Percentiles rank a stretch among this genome's conserved stretches.
These are phyloP conservation scores for Plasmodium fragile DNA, from an alignment of 169 alveolate species.

Conservation along the genomic window DNA sequence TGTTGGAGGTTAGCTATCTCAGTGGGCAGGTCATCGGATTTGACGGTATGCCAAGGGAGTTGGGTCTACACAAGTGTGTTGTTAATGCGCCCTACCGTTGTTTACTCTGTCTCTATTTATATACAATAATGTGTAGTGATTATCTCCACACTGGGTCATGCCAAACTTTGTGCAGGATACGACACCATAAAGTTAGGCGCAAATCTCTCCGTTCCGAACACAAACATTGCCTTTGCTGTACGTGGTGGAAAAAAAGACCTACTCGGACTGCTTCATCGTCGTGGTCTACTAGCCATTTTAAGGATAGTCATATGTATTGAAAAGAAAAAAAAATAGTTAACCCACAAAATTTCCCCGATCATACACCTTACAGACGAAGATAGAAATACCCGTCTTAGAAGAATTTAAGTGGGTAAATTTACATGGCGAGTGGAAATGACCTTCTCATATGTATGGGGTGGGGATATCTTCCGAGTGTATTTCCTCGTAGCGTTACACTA, in stretches of 20 bases:
- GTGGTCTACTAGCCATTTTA: not conserved
- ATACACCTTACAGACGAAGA: constrained; percentile 31
- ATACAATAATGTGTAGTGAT: not conserved
- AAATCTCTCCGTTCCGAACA: constrained; percentile 29
- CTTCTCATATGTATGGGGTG: not conserved
- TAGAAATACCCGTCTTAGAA: constrained; percentile 70
- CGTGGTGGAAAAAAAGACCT: not conserved
- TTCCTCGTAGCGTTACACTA: not conserved
- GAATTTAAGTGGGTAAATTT: constrained; percentile 66
- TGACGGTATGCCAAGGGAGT: constrained; percentile 42
- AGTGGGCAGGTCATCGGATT: constrained; percentile 67
- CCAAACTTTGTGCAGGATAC: constrained; percentile 57
- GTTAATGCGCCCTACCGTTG: not conserved
- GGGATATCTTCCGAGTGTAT: not conserved
- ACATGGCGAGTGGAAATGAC: not conserved
- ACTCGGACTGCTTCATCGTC: not conserved
- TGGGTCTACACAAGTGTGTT: not conserved
- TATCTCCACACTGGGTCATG: not conserved
- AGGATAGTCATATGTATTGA: not conserved
- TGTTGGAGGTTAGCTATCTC: constrained; percentile 45
- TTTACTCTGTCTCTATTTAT: not conserved
- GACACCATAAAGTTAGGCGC: constrained; percentile 53
- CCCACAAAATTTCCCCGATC: not conserved
- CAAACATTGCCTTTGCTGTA: constrained; percentile 75
- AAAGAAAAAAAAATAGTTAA: constrained; percentile 1